A percentile compares a stretch with the other conserved stretches of the same genome.
These are phyloP conservation scores for Venturia carpophila DNA, from an alignment of 2,329 filamentous ascomycete species.

Conservation along the genomic window DNA sequence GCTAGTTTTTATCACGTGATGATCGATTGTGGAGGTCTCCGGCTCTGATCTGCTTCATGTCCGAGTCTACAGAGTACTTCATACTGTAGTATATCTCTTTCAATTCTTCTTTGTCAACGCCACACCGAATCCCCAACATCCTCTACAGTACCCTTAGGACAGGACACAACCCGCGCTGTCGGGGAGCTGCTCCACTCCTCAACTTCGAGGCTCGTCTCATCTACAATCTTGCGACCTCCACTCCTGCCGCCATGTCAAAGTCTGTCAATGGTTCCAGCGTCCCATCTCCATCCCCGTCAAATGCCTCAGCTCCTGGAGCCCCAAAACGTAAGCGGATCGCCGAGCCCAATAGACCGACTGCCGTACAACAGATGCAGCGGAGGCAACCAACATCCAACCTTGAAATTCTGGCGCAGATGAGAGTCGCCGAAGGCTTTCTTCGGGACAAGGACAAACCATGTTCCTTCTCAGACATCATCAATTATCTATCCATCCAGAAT, in stretches of 20 bases:
- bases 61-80: no score
- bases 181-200: not conserved
- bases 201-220: not conserved
- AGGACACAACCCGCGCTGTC: not conserved
- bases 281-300: constrained; percentile 31
- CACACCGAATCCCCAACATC: not conserved
- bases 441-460: constrained; percentile 61
- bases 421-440: constrained; percentile 79
- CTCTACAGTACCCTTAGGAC: not conserved
- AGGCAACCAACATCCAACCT: not conserved
- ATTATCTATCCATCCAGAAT: constrained; percentile 66
- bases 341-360: not conserved
- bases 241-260: not conserved
- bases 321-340: constrained; percentile 18
- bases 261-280: constrained; percentile 1
- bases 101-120: not conserved
- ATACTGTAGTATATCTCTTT: not conserved
- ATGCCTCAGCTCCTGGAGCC: constrained; percentile 18
- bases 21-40: not conserved
- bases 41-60: no score
- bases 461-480: constrained; percentile 66
- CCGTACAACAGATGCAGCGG: not conserved
- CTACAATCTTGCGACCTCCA: not conserved
- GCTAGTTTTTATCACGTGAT: not conserved
- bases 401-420: constrained; percentile 68